Conservation (phyloP, 2,329 filamentous ascomycete genomes). For the Talaromyces verruculosus region DNA sequence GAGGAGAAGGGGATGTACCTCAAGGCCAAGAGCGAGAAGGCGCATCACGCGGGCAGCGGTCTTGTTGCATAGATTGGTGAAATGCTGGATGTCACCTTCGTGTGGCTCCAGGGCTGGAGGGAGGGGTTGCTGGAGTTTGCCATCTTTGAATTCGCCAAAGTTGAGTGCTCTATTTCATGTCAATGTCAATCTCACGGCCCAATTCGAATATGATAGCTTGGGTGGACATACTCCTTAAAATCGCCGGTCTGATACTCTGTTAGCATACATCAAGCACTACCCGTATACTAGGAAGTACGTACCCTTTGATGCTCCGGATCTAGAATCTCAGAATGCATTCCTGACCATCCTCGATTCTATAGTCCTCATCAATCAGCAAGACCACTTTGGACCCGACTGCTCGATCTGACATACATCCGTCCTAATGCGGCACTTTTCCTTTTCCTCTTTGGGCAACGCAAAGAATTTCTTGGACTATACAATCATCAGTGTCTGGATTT, state of each 20-base stretch:
- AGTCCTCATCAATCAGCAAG: slow-evolving; percentile 9
- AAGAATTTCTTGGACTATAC: slow-evolving; percentile 73
- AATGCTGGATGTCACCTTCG: slow-evolving; percentile 62
- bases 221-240: slow-evolving; percentile 71
- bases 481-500: not conserved
- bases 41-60: slow-evolving; percentile 72
- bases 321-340: slow-evolving; percentile 82
- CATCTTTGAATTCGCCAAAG: slow-evolving; percentile 71
- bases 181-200: not conserved
- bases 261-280: slow-evolving; percentile 4
- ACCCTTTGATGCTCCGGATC: slow-evolving; percentile 81
- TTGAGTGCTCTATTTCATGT: slow-evolving; percentile 76
- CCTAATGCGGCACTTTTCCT: slow-evolving; percentile 71
- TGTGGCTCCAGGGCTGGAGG: slow-evolving; percentile 63
- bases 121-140: slow-evolving; percentile 73
- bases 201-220: no score
- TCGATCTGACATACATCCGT: slow-evolving; percentile 49
- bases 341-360: slow-evolving; percentile 83
- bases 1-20: slow-evolving; percentile 45
- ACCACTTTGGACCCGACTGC: not conserved
- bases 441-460: slow-evolving; percentile 66
- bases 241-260: slow-evolving; percentile 64
- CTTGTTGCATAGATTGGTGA: slow-evolving; percentile 68
- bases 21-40: slow-evolving; percentile 75
- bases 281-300: slow-evolving; percentile 29